Evolutionary conservation across 768 basidiomycete species (phyloP), one percentile per base, ranked within the genome.

Genomic region (Boletus bicolor): DNA sequence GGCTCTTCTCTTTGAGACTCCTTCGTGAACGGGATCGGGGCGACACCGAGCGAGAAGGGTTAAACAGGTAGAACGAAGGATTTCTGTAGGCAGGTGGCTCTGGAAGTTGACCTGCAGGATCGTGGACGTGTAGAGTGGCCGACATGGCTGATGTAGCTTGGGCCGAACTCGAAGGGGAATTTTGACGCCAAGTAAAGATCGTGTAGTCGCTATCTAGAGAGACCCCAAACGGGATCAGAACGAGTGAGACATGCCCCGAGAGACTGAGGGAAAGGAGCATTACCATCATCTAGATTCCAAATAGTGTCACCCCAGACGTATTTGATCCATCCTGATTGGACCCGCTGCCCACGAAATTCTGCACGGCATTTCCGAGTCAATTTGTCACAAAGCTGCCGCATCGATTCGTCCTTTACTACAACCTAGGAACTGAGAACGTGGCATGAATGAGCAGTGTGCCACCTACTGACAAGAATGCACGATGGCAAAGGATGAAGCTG

Each of bases 231-330:
- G 19, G 51, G 45, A 26, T 38, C 21, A 41, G 34, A 32, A 44
- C 21, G 44, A 26, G 19, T 41, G 34, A 44, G 24, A 35, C 19
- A 46, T 3, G 8, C 3, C 28, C 15, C 1, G 3, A 4, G 15
- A 24, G 5, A 15, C 9, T 17, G 42, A 45, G 28, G 32, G 4
- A 36, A 19, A 46, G 37, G 30, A 34, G 15, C 68, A 75, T 64
- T 64, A 89, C 93, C 93, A 65, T 98, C 94, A 67, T 96, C 92
- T 11, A 98, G 73, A 65, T 89, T 88, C 91, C 91, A 97, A 47
- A 91, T 70, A 0, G 83, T 76, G 14, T 84, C 82, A 60, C 85
- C 84, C 76, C 83, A 94, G 58, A 89, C 82, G 67, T 98, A 98
- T 64, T 93, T 92, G 46, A 96, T 75, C 83, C 91, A 93, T 36